phyloP scores from a whole-genome alignment of 2,329 filamentous ascomycete genomes.

The Hymenoscyphus scutula region DNA sequence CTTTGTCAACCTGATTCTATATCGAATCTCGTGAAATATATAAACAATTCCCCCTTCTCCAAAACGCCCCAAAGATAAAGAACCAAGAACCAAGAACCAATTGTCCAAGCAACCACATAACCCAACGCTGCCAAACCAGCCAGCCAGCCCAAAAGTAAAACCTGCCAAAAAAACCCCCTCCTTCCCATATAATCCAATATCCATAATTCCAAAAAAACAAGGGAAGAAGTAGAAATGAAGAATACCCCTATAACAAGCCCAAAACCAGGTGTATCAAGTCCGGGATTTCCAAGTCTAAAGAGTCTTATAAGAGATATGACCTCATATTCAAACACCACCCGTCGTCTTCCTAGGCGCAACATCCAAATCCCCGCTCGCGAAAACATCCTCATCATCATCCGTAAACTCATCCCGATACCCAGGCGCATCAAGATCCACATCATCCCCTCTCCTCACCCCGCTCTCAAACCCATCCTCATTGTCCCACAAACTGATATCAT shows the following conservation, averaged over 20 bases:
- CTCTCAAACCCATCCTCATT: slow-evolving; percentile 22
- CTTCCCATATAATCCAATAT: neutral
- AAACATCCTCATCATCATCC: slow-evolving; percentile 33
- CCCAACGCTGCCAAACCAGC: neutral
- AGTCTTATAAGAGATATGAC: neutral
- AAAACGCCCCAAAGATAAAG: too few species aligned
- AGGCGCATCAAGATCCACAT: neutral
- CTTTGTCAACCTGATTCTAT: too few species aligned
- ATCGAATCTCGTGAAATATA: too few species aligned
- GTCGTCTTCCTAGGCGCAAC: slow-evolving; percentile 2
- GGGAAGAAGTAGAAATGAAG: too few species aligned
- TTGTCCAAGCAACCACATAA: neutral
- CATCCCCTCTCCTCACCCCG: slow-evolving; percentile 14
- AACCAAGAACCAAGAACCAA: too few species aligned
- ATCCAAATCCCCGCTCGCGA: slow-evolving; percentile 27
- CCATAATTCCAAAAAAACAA: neutral
- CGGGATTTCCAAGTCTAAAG: neutral
- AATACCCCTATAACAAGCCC: neutral
- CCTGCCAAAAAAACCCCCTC: neutral
- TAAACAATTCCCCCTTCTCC: too few species aligned
- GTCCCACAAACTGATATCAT: slow-evolving; percentile 38
- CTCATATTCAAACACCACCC: neutral
- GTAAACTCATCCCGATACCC: slow-evolving; percentile 35
- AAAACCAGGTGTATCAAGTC: too few species aligned
- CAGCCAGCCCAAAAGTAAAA: neutral